phyloP scores from a whole-genome alignment of 192 early-diverging fungal species.

The Obelidium mucronatum region DNA sequence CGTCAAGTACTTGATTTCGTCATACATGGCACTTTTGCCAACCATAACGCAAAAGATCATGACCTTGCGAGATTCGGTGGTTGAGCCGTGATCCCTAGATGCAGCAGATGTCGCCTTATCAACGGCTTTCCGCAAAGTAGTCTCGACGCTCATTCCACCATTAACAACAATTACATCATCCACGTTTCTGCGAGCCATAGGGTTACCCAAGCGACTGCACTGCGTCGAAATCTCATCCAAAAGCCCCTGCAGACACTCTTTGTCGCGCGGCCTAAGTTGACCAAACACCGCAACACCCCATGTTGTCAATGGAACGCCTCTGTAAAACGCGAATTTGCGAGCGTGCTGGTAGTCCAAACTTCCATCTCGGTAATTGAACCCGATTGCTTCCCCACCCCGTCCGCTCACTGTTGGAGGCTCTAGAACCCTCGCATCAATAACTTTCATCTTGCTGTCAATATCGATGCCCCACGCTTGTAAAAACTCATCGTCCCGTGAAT shows the following conservation, averaged over 20 bases:
- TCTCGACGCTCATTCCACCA: neutral
- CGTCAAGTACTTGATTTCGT: slow-evolving; percentile 79
- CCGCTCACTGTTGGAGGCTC: slow-evolving; percentile 32
- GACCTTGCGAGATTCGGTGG: neutral
- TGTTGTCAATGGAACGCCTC: neutral
- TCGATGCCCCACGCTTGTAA: slow-evolving; percentile 39
- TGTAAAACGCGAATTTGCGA: neutral
- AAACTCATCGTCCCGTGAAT: neutral
- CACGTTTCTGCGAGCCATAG: neutral
- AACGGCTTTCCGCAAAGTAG: neutral
- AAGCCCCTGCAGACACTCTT: too few relatives aligned
- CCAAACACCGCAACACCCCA: neutral
- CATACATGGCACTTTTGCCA: slow-evolving; percentile 57
- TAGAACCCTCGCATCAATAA: slow-evolving; percentile 40
- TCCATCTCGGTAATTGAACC: too few relatives aligned
- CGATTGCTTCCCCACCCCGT: neutral
- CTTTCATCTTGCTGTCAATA: slow-evolving; percentile 40
- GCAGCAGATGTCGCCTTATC: neutral
- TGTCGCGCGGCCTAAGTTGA: neutral
- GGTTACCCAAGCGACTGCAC: neutral
- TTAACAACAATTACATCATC: neutral
- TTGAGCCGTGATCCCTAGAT: neutral
- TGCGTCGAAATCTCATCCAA: slow-evolving; percentile 3
- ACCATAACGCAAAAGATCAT: slow-evolving; percentile 20
- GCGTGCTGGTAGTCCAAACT: neutral